Evolutionary conservation across 2,329 filamentous ascomycete species (phyloP).

Genomic region (Didymellaceae sp.): DNA sequence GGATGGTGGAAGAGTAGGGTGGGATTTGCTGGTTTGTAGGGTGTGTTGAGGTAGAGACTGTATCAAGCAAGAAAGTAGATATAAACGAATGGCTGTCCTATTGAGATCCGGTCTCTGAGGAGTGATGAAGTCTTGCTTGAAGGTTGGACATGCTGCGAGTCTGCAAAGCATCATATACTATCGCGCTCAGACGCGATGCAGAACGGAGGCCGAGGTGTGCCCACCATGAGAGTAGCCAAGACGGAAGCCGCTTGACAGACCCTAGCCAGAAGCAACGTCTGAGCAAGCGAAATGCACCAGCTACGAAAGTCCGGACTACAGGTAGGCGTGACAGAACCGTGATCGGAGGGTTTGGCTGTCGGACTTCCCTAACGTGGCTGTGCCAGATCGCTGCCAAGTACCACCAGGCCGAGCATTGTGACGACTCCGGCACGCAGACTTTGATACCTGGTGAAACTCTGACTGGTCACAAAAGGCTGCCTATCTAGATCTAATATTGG

Average conservation of each 20-base stretch:
- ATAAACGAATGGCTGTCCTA: constrained; percentile 18
- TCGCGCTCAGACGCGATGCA: background rate
- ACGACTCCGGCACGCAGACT: background rate
- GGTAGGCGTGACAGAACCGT: background rate
- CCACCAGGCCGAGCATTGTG: background rate
- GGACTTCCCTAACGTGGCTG: constrained; percentile 11
- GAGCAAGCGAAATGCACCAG: background rate
- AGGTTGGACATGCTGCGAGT: background rate
- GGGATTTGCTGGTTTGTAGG: background rate
- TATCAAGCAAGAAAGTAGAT: background rate
- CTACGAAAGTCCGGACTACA: background rate
- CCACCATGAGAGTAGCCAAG: background rate
- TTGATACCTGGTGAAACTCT: background rate
- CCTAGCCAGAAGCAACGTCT: background rate
- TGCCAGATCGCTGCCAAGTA: constrained; percentile 5
- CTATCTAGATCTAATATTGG: background rate
- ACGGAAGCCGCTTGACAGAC: constrained; percentile 10
- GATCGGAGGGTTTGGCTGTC: background rate
- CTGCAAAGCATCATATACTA: constrained; percentile 14
- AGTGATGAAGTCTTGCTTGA: constrained; percentile 17
- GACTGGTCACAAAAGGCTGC: background rate
- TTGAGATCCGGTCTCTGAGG: constrained; percentile 20
- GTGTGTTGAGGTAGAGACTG: constrained; percentile 11
- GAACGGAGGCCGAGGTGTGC: constrained; percentile 5
- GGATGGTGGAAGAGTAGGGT: background rate